Evolutionary conservation across 352 stramenopile genomes (phyloP).

Genomic region (Blastocystis sp.): DNA sequence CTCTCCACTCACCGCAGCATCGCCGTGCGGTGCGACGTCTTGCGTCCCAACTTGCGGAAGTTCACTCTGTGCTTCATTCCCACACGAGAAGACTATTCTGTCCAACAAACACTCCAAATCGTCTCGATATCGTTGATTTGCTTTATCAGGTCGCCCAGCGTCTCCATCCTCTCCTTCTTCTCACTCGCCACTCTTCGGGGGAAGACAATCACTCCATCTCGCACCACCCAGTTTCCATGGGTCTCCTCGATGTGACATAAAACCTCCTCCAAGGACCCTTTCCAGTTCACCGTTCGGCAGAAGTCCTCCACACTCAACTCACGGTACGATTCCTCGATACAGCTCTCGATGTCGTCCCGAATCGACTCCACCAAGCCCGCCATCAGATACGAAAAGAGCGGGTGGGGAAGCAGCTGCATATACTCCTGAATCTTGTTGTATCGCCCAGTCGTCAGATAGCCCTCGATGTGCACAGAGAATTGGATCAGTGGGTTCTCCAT

Average conservation of each 20-base stretch:
- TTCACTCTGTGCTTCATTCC: conserved; percentile 80
- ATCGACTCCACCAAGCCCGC: conserved; percentile 24
- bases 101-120: conserved; percentile 61
- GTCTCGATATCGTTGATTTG: conserved; percentile 52
- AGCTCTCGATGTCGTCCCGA: conserved; percentile 36
- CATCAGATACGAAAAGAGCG: conserved; percentile 35
- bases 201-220: background rate
- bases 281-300: background rate
- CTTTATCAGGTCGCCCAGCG: conserved; percentile 42
- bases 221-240: conserved; percentile 1
- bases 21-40: conserved; percentile 81
- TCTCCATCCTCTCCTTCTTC: conserved; percentile 19
- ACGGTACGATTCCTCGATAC: conserved; percentile 22
- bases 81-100: background rate
- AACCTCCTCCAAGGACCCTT: background rate
- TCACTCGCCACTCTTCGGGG: background rate
- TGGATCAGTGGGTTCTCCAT: conserved; percentile 19
- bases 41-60: conserved; percentile 85
- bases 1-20: conserved; percentile 80
- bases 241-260: background rate
- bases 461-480: conserved; percentile 41
- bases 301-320: background rate
- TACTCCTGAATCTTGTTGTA: conserved; percentile 53
- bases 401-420: conserved; percentile 20
- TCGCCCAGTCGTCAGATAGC: conserved; percentile 39